These are phyloP conservation scores for Agaricales sp. DNA, from an alignment of 1,284 basidiomycete species.

Conservation along the genomic window DNA sequence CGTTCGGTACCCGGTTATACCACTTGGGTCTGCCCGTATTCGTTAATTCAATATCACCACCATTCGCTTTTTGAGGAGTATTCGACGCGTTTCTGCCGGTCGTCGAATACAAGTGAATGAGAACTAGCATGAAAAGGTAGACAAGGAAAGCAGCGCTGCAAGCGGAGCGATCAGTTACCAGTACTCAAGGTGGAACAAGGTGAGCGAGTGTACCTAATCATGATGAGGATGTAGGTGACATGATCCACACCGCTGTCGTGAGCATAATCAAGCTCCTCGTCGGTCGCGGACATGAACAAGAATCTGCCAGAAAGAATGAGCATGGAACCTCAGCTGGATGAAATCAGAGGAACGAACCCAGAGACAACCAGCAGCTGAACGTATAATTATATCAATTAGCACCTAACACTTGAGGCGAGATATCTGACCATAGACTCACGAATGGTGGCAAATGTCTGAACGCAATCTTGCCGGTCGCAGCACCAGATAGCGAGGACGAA, in stretches of 20 bases:
- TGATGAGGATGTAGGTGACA: constrained; percentile 78
- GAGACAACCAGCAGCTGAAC: constrained; percentile 43
- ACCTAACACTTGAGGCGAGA: constrained; percentile 2
- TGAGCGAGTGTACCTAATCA: constrained; percentile 51
- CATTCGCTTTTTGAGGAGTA: not conserved
- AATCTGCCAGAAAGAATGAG: constrained; percentile 27
- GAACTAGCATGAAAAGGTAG: not conserved
- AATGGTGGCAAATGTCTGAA: constrained; percentile 85
- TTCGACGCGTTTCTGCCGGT: not conserved
- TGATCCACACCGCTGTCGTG: constrained; percentile 74
- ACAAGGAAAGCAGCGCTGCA: not conserved
- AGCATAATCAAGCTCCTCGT: constrained; percentile 73
- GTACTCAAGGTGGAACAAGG: not conserved
- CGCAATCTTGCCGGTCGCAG: constrained; percentile 25
- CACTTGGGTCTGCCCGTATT: not conserved
- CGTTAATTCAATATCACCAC: not conserved
- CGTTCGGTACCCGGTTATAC: not conserved
- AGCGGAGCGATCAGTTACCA: not conserved
- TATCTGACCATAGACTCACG: constrained; percentile 39
- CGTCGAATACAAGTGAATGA: not conserved
- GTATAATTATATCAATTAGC: constrained; percentile 4
- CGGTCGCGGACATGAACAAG: constrained; percentile 86
- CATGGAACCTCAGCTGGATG: not conserved
- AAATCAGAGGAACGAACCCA: not conserved
- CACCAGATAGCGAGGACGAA: constrained; percentile 15